Percentiles rank a stretch among this genome's conserved stretches.
phyloP scores from a whole-genome alignment of 2,329 filamentous ascomycete species.

The Alternaria solani region DNA sequence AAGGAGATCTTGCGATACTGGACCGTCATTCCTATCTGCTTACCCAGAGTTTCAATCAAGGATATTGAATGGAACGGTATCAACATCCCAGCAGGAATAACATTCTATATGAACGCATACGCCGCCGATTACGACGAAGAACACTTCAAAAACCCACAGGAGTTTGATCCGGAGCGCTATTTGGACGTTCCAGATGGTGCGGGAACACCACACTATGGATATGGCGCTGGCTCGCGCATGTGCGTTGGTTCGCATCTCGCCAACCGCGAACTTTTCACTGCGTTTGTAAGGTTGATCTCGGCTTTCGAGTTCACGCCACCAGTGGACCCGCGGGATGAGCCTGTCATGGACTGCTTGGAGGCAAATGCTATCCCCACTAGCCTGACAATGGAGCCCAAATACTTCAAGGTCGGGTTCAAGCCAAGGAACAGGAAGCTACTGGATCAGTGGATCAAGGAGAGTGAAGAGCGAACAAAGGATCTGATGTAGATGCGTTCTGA shows the following conservation, averaged over 20 bases:
- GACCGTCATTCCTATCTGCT: slow-evolving; percentile 80
- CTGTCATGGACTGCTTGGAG: slow-evolving; percentile 56
- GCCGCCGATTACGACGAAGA: slow-evolving; percentile 75
- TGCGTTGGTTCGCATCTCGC: slow-evolving; percentile 59
- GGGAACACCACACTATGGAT: slow-evolving; percentile 59
- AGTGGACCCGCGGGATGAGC: slow-evolving; percentile 50
- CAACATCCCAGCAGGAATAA: slow-evolving; percentile 76
- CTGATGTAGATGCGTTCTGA: slow-evolving; percentile 35
- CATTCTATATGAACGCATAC: slow-evolving; percentile 81
- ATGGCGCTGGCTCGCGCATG: slow-evolving; percentile 57
- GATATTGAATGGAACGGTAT: slow-evolving; percentile 74
- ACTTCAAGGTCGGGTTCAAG: slow-evolving; percentile 59
- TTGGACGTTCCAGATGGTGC: slow-evolving; percentile 58
- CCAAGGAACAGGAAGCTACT: slow-evolving; percentile 53
- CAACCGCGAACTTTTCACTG: slow-evolving; percentile 54
- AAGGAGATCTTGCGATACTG: slow-evolving; percentile 82
- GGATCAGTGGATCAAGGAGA: slow-evolving; percentile 58
- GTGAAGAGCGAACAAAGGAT: slow-evolving; percentile 56
- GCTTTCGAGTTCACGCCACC: slow-evolving; percentile 58
- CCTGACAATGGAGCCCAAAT: slow-evolving; percentile 60
- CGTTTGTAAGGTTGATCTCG: slow-evolving; percentile 58
- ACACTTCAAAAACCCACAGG: slow-evolving; percentile 70
- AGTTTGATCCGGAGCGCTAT: slow-evolving; percentile 76
- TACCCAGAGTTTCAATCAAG: slow-evolving; percentile 75
- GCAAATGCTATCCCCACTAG: slow-evolving; percentile 58